Conservation (phyloP, 805 yeast species). For the Candida boidinii region DNA sequence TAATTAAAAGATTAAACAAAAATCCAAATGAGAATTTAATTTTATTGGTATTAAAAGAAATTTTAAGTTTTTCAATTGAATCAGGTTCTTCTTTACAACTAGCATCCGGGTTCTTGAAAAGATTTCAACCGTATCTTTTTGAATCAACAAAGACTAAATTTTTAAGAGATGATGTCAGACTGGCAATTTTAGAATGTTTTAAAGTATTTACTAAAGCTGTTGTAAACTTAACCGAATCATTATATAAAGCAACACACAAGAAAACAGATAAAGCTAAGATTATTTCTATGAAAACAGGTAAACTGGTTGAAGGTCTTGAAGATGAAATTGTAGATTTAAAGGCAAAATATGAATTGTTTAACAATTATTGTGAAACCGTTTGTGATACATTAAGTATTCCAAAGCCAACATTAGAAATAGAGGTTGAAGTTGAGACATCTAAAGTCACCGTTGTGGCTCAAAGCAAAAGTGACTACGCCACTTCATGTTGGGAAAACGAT, state of each 20-base stretch:
- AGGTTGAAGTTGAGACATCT: slow-evolving; percentile 15
- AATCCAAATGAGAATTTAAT: slow-evolving; percentile 29
- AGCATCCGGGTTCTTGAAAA: slow-evolving; percentile 41
- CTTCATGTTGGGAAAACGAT: slow-evolving; percentile 52
- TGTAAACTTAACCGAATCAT: slow-evolving; percentile 24
- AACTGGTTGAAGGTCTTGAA: slow-evolving; percentile 29
- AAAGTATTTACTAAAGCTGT: slow-evolving; percentile 35
- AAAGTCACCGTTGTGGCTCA: slow-evolving; percentile 19
- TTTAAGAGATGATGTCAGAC: slow-evolving; percentile 20
- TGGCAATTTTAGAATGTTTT: slow-evolving; percentile 27
- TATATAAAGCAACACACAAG: slow-evolving; percentile 28
- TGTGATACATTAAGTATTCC: slow-evolving; percentile 31
- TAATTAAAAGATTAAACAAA: slow-evolving; percentile 23
- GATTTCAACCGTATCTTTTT: slow-evolving; percentile 30
- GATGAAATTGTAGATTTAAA: slow-evolving; percentile 18
- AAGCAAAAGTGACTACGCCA: slow-evolving; percentile 9
- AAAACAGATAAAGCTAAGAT: slow-evolving; percentile 34
- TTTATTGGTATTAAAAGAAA: slow-evolving; percentile 33
- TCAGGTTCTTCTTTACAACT: slow-evolving; percentile 22
- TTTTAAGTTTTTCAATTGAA: slow-evolving; percentile 29
- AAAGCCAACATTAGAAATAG: slow-evolving; percentile 26
- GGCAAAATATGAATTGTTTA: slow-evolving; percentile 32
- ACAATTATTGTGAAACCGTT: slow-evolving; percentile 31
- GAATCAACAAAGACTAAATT: slow-evolving; percentile 20
- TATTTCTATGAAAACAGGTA: slow-evolving; percentile 62